Evolutionary conservation across 2,329 filamentous ascomycete species (phyloP).

Genomic region (Fusarium nematophilum): DNA sequence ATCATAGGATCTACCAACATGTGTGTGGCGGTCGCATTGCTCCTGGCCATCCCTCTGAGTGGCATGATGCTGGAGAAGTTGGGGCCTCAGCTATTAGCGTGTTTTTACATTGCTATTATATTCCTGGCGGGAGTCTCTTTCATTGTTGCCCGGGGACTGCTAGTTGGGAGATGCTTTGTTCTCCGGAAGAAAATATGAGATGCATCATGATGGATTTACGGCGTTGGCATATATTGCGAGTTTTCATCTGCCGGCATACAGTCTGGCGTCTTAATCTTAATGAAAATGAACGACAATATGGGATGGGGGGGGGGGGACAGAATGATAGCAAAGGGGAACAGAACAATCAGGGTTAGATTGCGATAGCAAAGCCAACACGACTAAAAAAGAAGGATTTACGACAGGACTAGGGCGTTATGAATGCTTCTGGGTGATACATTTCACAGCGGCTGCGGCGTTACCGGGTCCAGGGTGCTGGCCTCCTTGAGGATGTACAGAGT

Average conservation of each 20-base stretch:
- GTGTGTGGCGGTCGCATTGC: conserved; percentile 56
- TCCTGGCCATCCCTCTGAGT: conserved; percentile 58
- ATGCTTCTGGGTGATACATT: too few relatives aligned
- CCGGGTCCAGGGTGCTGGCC: too few relatives aligned
- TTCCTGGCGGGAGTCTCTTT: conserved; percentile 46
- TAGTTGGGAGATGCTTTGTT: conserved; percentile 14
- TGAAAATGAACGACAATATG: too few relatives aligned
- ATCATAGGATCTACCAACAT: conserved; percentile 55
- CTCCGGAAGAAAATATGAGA: conserved; percentile 11
- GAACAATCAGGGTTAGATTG: too few relatives aligned
- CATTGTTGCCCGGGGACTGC: conserved; percentile 28
- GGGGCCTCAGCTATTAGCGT: conserved; percentile 55
- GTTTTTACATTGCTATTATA: conserved; percentile 57
- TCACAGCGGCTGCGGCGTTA: too few relatives aligned
- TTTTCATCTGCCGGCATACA: neutral
- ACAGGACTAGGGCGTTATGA: too few relatives aligned
- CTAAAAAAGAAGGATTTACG: too few relatives aligned
- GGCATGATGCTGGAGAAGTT: conserved; percentile 57
- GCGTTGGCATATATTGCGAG: neutral
- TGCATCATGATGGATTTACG: neutral
- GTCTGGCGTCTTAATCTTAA: neutral
- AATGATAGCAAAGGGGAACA: too few relatives aligned
- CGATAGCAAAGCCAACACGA: too few relatives aligned
- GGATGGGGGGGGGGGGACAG: too few relatives aligned
- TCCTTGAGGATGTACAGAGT: too few relatives aligned